Conservation (phyloP, 805 yeast genomes). For the Starmerella bombi region DNA sequence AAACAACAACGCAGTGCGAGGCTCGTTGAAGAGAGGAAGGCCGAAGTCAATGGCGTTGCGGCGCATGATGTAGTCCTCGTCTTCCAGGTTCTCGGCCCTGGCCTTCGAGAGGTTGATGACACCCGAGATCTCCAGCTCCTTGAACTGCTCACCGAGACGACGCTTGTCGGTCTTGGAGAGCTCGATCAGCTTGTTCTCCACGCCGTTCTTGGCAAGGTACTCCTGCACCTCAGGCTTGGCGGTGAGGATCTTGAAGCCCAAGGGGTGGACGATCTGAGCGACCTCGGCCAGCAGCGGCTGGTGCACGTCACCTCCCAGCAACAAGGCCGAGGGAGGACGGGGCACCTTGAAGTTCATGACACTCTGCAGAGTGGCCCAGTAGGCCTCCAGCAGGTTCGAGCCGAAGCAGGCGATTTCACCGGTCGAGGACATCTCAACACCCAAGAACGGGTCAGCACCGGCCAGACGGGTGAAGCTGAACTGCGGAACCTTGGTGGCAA, state of each 20-base stretch:
- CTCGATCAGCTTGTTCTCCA: constrained; percentile 52
- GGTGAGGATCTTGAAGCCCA: constrained; percentile 72
- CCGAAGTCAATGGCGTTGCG: constrained; percentile 98
- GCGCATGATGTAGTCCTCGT: constrained; percentile 94
- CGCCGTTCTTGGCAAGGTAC: constrained; percentile 40
- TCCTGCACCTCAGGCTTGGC: constrained; percentile 60
- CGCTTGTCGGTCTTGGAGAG: constrained; percentile 92
- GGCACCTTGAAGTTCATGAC: constrained; percentile 96
- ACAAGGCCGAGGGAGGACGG: constrained; percentile 72
- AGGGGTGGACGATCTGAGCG: constrained; percentile 50
- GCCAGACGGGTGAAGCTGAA: constrained; percentile 96
- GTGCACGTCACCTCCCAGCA: constrained; percentile 87
- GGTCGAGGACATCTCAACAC: constrained; percentile 98
- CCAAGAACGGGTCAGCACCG: constrained; percentile 98
- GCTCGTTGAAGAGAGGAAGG: constrained; percentile 92
- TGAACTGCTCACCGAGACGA: constrained; percentile 85
- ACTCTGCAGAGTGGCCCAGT: constrained; percentile 94
- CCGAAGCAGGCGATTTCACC: constrained; percentile 99
- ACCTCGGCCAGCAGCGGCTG: constrained; percentile 59
- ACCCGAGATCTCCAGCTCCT: constrained; percentile 64
- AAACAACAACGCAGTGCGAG: constrained; percentile 78
- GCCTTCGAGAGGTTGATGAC: constrained; percentile 87
- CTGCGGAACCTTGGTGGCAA: constrained; percentile 96
- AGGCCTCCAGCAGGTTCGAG: constrained; percentile 68
- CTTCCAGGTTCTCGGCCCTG: constrained; percentile 72